Base-by-base conservation (phyloP, 2,329 filamentous ascomycete genomes). In the Sphaerulina populicola region DNA sequence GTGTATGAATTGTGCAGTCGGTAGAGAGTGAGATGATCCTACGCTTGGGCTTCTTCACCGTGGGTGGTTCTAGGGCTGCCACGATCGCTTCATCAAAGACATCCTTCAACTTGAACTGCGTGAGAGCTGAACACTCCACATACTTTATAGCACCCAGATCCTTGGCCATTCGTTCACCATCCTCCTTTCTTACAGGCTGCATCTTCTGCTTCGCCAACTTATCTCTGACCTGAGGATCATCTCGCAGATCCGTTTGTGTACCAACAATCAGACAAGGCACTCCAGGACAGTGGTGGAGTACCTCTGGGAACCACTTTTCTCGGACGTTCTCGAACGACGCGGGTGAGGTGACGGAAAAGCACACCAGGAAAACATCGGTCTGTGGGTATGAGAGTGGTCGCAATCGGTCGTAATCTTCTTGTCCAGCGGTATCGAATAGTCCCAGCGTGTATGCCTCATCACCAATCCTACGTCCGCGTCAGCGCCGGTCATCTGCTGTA, bases 51-150 rank as follows among this genome's bases (percentile, higher is more conserved):
- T 88, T 89, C 78, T 91, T 93, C 49, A 83, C 82, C 54, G 82
- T 78, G 18, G 87, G 86, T 39, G 91, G 91, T 72, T 97, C 91
- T 58, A 97, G 77, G 38, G 91, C 91, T 57, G 91, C 91, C 59
- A 97, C 91, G 64, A 97, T 97, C 27, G 91, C 91, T 90, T 97
- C 93, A 66, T 98, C 93, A 72, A 98, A 98, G 14, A 98, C 93
- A 68, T 97, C 93, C 78, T 98, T 98, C 60, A 98, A 75, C 74
- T 96, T 96, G 75, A 90, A 96, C 76, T 98, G 93, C 57, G 93
- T 97, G 70, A 98, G 75, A 52, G 93, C 93, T 68, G 90, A 96
- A 76, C 93, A 98, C 75, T 98, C 93, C 58, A 97, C 93, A 64
- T 98, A 98, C 77, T 96, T 97, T 64, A 98, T 88, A 4, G 93